These are phyloP conservation scores for Diaporthe citri DNA, from an alignment of 2,329 filamentous ascomycete genomes.

Conservation along the genomic window DNA sequence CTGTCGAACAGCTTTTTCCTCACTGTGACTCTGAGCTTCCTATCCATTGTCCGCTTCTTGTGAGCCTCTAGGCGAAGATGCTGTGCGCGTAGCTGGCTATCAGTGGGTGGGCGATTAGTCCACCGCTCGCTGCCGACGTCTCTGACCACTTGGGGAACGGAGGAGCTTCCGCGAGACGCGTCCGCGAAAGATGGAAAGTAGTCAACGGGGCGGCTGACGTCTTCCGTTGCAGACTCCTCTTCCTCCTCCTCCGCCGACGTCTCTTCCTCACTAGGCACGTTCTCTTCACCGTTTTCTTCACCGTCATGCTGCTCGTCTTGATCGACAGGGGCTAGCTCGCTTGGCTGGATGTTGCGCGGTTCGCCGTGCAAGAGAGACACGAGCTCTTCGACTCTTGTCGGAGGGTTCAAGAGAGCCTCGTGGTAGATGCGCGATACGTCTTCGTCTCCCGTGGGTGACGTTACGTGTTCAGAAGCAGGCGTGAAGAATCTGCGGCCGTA, in stretches of 20 bases:
- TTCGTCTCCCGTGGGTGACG: slow-evolving; percentile 35
- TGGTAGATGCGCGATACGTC: slow-evolving; percentile 50
- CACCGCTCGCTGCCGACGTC: slow-evolving; percentile 46
- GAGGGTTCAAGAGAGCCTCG: slow-evolving; percentile 60
- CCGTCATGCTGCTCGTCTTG: slow-evolving; percentile 35
- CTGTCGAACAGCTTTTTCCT: slow-evolving; percentile 73
- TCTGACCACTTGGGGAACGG: slow-evolving; percentile 21
- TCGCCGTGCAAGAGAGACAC: slow-evolving; percentile 54
- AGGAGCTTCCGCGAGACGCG: slow-evolving; percentile 20
- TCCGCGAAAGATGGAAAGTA: slow-evolving; percentile 19
- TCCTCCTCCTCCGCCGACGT: slow-evolving; percentile 42
- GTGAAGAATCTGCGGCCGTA: slow-evolving; percentile 51
- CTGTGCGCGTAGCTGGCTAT: slow-evolving; percentile 57
- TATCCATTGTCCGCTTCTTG: slow-evolving; percentile 53
- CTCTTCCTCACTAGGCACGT: slow-evolving; percentile 37
- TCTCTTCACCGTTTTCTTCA: slow-evolving; percentile 33
- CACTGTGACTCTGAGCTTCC: slow-evolving; percentile 55
- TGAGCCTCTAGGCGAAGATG: slow-evolving; percentile 50
- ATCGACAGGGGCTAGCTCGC: slow-evolving; percentile 27
- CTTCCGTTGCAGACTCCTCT: slow-evolving; percentile 38
- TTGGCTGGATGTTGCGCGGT: slow-evolving; percentile 41
- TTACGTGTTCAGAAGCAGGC: slow-evolving; percentile 39
- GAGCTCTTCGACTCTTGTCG: slow-evolving; percentile 58
- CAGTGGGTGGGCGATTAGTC: slow-evolving; percentile 51
- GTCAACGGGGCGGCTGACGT: slow-evolving; percentile 30